Evolutionary conservation across 2,329 filamentous ascomycete genomes (phyloP).

Genomic region (Pezicula rhizophila): DNA sequence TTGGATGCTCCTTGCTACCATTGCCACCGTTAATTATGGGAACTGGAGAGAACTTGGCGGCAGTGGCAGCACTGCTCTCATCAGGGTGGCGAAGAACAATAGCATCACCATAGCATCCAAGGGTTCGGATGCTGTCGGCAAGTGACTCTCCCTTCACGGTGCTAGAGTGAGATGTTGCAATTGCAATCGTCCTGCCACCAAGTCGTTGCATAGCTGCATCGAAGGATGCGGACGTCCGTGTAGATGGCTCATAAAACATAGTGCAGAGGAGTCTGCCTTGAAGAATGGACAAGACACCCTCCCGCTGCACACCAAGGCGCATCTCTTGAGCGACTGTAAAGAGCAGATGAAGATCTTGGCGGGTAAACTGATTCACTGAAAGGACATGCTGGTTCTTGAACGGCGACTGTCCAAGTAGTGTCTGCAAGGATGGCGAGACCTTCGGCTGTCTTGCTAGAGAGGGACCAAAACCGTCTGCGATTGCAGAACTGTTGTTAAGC

Average conservation of each 20-base stretch:
- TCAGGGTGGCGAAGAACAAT: constrained; percentile 93
- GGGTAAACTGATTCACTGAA: constrained; percentile 84
- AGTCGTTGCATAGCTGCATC: constrained; percentile 98
- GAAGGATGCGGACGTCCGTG: constrained; percentile 89
- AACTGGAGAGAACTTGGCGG: constrained; percentile 80
- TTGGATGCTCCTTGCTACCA: constrained; percentile 91
- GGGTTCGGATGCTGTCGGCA: constrained; percentile 86
- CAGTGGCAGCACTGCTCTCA: constrained; percentile 72
- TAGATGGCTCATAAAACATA: constrained; percentile 97
- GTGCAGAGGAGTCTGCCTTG: constrained; percentile 82
- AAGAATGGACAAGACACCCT: constrained; percentile 82
- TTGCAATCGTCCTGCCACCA: constrained; percentile 76
- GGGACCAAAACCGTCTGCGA: constrained; percentile 40
- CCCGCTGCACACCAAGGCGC: constrained; percentile 87
- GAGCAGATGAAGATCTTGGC: constrained; percentile 81
- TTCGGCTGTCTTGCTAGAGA: constrained; percentile 43
- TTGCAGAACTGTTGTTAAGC: constrained; percentile 17
- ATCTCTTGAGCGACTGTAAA: constrained; percentile 98
- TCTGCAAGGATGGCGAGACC: constrained; percentile 56
- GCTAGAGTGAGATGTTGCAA: constrained; percentile 79
- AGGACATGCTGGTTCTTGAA: constrained; percentile 90
- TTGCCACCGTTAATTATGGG: constrained; percentile 98
- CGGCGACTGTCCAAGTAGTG: constrained; percentile 70
- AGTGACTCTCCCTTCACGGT: constrained; percentile 92
- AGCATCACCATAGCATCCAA: constrained; percentile 90